Evolutionary conservation across 2,329 filamentous ascomycete genomes (phyloP).

Genomic region (Neopestalotiopsis sp.): DNA sequence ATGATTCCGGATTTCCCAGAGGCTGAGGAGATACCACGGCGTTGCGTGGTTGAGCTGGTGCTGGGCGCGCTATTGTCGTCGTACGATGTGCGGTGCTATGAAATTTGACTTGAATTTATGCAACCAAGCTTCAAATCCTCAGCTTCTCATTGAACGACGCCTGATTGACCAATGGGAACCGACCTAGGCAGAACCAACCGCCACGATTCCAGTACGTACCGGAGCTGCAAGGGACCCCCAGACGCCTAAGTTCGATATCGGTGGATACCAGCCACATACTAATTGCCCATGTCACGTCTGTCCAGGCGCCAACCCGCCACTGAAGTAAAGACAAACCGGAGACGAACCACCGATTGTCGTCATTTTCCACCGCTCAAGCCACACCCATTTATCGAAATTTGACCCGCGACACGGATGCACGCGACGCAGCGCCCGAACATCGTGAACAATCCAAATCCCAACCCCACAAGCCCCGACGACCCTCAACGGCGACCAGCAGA

Average conservation of each 20-base stretch:
- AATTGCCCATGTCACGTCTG: neutral
- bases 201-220: neutral
- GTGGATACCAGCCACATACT: conserved; percentile 4
- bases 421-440: conserved; percentile 7
- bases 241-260: neutral
- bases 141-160: conserved; percentile 9
- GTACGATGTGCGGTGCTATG: conserved; percentile 9
- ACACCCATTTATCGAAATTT: conserved; percentile 8
- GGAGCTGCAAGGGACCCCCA: neutral
- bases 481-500: neutral
- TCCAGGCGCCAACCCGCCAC: neutral
- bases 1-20: neutral
- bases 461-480: neutral
- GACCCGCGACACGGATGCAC: conserved; percentile 17
- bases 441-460: neutral
- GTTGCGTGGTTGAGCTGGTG: neutral
- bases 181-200: neutral
- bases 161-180: conserved; percentile 17
- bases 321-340: neutral
- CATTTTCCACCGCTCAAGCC: neutral
- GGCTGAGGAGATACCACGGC: neutral
- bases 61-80: neutral
- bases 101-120: conserved; percentile 1
- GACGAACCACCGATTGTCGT: conserved; percentile 10
- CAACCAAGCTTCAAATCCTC: conserved; percentile 9